Evolutionary conservation across 2,329 filamentous ascomycete genomes (phyloP).

Genomic region (Epichloe sp.): DNA sequence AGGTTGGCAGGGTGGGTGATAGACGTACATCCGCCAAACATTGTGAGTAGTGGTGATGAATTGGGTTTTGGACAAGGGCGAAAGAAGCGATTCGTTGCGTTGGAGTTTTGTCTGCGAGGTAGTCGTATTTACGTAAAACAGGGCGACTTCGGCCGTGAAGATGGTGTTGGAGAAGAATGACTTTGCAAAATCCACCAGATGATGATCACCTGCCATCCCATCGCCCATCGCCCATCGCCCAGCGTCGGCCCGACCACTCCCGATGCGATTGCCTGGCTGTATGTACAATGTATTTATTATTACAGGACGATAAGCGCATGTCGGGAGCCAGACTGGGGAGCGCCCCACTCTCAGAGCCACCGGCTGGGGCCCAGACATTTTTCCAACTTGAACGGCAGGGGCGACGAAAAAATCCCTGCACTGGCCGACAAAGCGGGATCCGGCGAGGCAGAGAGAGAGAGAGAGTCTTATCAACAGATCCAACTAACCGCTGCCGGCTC

Average conservation of each 20-base stretch:
- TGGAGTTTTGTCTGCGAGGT: not conserved
- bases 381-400: not conserved
- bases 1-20: not conserved
- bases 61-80: not conserved
- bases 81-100: not conserved
- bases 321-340: too few species aligned
- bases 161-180: not conserved
- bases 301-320: too few species aligned
- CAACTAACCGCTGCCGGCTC: not conserved
- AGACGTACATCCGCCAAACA: conserved; percentile 29
- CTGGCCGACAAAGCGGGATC: conserved; percentile 4
- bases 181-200: not conserved
- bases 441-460: not conserved
- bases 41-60: conserved; percentile 3
- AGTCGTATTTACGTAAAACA: conserved; percentile 11
- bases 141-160: conserved; percentile 11
- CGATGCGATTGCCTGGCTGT: conserved; percentile 6
- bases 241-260: conserved; percentile 10
- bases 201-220: too few species aligned
- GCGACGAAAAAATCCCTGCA: conserved; percentile 3
- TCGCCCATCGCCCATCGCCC: not conserved
- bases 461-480: not conserved
- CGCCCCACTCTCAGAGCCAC: not conserved
- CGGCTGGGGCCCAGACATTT: not conserved
- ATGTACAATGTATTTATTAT: too few species aligned